Percentiles rank a stretch among this genome's conserved stretches.
phyloP scores from a whole-genome alignment of 176 grass and related monocot genomes.

The Luzula sylvatica region DNA sequence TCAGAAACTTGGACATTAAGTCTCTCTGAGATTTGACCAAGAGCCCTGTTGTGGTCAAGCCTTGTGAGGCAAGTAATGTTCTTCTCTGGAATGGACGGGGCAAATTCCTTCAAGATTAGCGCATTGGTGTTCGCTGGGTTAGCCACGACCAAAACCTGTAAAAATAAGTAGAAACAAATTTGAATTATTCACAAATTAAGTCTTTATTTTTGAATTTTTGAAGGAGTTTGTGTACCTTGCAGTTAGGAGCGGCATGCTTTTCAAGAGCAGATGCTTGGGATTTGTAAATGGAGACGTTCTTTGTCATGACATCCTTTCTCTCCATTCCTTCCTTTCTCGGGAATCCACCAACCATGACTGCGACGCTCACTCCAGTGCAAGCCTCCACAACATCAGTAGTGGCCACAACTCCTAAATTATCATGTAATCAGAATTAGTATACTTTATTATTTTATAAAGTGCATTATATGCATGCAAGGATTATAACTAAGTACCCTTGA shows the following conservation, averaged over 20 bases:
- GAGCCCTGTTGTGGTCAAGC: slow-evolving; percentile 90
- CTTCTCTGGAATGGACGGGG: slow-evolving; percentile 87
- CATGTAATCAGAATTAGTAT: too few relatives aligned
- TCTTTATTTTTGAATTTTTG: too few relatives aligned
- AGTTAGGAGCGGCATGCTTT: slow-evolving; percentile 73
- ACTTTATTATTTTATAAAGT: too few relatives aligned
- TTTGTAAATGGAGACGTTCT: slow-evolving; percentile 99
- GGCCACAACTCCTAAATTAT: slow-evolving; percentile 94
- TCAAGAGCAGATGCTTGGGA: slow-evolving; percentile 88
- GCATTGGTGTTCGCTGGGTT: slow-evolving; percentile 98
- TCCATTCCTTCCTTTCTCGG: slow-evolving; percentile 99
- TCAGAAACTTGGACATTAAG: slow-evolving; percentile 75
- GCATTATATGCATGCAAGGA: not conserved
- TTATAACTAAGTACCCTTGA: slow-evolving; percentile 53
- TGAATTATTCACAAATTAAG: not conserved
- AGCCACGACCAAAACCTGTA: slow-evolving; percentile 92
- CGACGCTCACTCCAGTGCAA: slow-evolving; percentile 88
- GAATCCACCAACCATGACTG: slow-evolving; percentile 98
- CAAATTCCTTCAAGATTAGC: slow-evolving; percentile 94
- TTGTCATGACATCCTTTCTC: slow-evolving; percentile 94
- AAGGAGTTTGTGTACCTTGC: slow-evolving; percentile 44
- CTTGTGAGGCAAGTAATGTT: slow-evolving; percentile 95
- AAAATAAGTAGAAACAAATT: not conserved
- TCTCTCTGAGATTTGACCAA: slow-evolving; percentile 76
- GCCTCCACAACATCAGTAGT: slow-evolving; percentile 89